Percentiles rank a stretch among this genome's conserved stretches.
These are phyloP conservation scores for Haplosporangium sp. DNA, from an alignment of 371 early-diverging fungal genomes.

Conservation along the genomic window DNA sequence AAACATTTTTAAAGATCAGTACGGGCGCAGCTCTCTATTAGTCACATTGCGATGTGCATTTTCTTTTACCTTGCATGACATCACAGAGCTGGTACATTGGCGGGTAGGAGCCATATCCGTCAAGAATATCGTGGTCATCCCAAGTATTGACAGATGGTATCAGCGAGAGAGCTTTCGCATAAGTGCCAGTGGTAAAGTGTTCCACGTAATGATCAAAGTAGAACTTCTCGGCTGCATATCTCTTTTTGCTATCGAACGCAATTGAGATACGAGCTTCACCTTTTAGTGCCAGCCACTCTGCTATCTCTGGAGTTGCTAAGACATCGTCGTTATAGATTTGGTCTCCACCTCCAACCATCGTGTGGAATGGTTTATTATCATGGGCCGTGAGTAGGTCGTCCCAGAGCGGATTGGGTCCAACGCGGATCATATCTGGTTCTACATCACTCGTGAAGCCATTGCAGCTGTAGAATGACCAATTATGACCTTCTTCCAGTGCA, in stretches of 20 bases:
- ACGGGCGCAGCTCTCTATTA: slow-evolving; percentile 1
- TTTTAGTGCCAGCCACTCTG: slow-evolving; percentile 69
- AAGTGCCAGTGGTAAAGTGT: slow-evolving; percentile 74
- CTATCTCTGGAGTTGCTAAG: slow-evolving; percentile 63
- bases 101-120: slow-evolving; percentile 89
- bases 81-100: slow-evolving; percentile 74
- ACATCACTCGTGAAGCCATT: slow-evolving; percentile 55
- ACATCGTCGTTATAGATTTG: slow-evolving; percentile 85
- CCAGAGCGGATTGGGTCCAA: slow-evolving; percentile 82
- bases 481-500: slow-evolving; percentile 46
- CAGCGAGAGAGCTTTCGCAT: slow-evolving; percentile 73
- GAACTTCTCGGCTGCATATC: slow-evolving; percentile 70
- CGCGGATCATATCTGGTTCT: slow-evolving; percentile 50
- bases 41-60: not conserved
- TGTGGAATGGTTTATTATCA: slow-evolving; percentile 75
- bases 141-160: slow-evolving; percentile 84
- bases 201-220: slow-evolving; percentile 82
- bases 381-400: slow-evolving; percentile 78
- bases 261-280: slow-evolving; percentile 56
- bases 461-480: slow-evolving; percentile 55
- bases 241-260: slow-evolving; percentile 69
- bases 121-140: slow-evolving; percentile 89
- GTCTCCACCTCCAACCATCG: slow-evolving; percentile 88
- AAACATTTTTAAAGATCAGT: not conserved
- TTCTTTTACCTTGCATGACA: slow-evolving; percentile 65